Conservation (phyloP, 441 rosid genomes). For the Brassica hybrid region DNA sequence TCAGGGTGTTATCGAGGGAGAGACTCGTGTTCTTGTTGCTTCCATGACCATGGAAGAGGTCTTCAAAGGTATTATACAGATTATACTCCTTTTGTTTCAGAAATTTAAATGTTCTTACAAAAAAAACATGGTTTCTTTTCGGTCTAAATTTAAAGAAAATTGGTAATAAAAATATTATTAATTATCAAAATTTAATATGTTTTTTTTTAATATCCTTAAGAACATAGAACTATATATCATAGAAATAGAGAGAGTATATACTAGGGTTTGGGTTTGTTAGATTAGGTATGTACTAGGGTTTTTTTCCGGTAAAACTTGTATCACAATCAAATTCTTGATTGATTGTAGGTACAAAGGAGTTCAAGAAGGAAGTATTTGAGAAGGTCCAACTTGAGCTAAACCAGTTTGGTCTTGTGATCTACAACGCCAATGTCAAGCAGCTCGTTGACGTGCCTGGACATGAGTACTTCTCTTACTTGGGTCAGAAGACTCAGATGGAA, state of each 20-base stretch:
- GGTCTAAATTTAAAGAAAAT: too few relatives aligned
- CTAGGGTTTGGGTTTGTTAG: not conserved
- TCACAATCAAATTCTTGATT: slow-evolving; percentile 2
- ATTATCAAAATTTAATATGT: too few relatives aligned
- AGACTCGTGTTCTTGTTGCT: slow-evolving; percentile 79
- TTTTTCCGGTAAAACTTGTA: not conserved
- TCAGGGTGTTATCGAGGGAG: slow-evolving; percentile 78
- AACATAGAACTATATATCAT: too few relatives aligned
- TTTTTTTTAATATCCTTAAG: too few relatives aligned
- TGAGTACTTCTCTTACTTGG: slow-evolving; percentile 78
- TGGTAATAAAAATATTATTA: too few relatives aligned
- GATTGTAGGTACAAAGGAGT: slow-evolving; percentile 54
- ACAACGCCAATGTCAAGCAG: slow-evolving; percentile 76
- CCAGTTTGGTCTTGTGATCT: slow-evolving; percentile 67
- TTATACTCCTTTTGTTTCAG: not conserved
- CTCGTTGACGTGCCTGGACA: slow-evolving; percentile 79
- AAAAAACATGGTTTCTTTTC: not conserved
- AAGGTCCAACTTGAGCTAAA: slow-evolving; percentile 74
- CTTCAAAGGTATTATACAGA: slow-evolving; percentile 38
- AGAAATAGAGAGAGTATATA: too few relatives aligned
- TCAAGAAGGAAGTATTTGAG: slow-evolving; percentile 67
- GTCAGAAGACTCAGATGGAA: slow-evolving; percentile 82
- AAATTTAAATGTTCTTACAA: too few relatives aligned
- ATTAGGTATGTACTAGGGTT: not conserved
- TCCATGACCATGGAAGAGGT: slow-evolving; percentile 86